Percentiles rank a stretch among this genome's conserved stretches.
phyloP scores from a whole-genome alignment of 2,329 filamentous ascomycete genomes.

The Exophiala sp. region DNA sequence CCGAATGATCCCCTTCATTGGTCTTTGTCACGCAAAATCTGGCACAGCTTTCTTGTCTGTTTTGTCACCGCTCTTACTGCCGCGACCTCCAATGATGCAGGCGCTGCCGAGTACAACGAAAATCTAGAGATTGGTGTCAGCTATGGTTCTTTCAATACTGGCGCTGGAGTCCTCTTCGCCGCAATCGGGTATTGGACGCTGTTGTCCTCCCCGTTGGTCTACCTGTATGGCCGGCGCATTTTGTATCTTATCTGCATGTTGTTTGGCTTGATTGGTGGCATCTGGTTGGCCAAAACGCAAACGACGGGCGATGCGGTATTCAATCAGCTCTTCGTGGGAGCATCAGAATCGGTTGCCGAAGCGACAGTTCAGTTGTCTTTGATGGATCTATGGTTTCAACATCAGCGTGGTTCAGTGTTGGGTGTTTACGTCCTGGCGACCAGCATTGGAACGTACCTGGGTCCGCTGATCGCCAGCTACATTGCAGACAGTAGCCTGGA shows the following conservation, averaged over 20 bases:
- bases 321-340: constrained; percentile 57
- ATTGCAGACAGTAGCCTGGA: constrained; percentile 46
- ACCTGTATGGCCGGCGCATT: constrained; percentile 54
- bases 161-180: constrained; percentile 55
- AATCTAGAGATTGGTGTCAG: constrained; percentile 50
- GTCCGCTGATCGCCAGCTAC: constrained; percentile 52
- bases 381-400: constrained; percentile 57
- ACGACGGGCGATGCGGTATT: constrained; percentile 49
- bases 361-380: constrained; percentile 57
- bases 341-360: constrained; percentile 56
- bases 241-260: constrained; percentile 54
- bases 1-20: constrained; percentile 55
- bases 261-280: constrained; percentile 49
- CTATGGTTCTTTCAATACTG: constrained; percentile 54
- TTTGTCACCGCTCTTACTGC: constrained; percentile 55
- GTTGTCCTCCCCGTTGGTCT: constrained; percentile 51
- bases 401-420: constrained; percentile 53
- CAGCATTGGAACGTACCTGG: constrained; percentile 55
- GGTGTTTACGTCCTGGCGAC: constrained; percentile 56
- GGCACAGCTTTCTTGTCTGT: constrained; percentile 51
- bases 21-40: constrained; percentile 47
- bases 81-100: constrained; percentile 55
- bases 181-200: constrained; percentile 57
- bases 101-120: constrained; percentile 51
- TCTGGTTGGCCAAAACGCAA: constrained; percentile 52